Conservation (phyloP, 352 stramenopile species). For the Phytophthora brassicae region DNA sequence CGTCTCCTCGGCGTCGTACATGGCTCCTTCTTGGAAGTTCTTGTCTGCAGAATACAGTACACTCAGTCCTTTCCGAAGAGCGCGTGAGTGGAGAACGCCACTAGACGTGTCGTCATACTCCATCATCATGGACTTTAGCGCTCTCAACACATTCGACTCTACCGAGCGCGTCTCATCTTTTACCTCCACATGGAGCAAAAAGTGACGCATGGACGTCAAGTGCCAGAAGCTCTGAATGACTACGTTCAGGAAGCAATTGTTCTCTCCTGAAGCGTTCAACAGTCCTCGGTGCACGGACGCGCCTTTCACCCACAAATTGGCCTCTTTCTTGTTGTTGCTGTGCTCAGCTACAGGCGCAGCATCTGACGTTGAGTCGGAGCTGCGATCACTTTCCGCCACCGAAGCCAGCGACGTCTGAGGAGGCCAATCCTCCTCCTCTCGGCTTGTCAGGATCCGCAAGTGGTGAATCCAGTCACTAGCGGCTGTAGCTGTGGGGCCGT, state of each 20-base stretch:
- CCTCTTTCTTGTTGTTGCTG: slow-evolving; percentile 51
- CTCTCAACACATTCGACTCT: slow-evolving; percentile 75
- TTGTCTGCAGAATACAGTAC: slow-evolving; percentile 83
- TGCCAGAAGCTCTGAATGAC: slow-evolving; percentile 92
- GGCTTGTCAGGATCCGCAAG: slow-evolving; percentile 55
- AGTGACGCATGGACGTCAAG: slow-evolving; percentile 85
- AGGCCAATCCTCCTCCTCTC: slow-evolving; percentile 38
- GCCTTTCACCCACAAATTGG: slow-evolving; percentile 81
- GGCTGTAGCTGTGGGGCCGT: slow-evolving; percentile 55
- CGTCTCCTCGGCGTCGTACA: slow-evolving; percentile 88
- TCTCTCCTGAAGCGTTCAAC: slow-evolving; percentile 80
- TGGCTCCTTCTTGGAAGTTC: slow-evolving; percentile 86
- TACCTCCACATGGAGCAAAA: slow-evolving; percentile 84
- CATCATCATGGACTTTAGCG: slow-evolving; percentile 80
- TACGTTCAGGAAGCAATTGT: slow-evolving; percentile 92
- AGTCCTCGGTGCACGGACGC: slow-evolving; percentile 80
- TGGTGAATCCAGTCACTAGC: slow-evolving; percentile 78
- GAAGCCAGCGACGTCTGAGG: slow-evolving; percentile 27
- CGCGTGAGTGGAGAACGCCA: slow-evolving; percentile 71
- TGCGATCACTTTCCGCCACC: slow-evolving; percentile 33
- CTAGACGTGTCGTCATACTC: slow-evolving; percentile 86
- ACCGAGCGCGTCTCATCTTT: slow-evolving; percentile 71
- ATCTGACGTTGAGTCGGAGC: slow-evolving; percentile 27
- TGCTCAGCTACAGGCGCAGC: slow-evolving; percentile 8
- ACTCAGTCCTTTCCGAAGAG: slow-evolving; percentile 82